Percentiles rank a stretch among this genome's conserved stretches.
phyloP scores from a whole-genome alignment of 441 rosid species.

The Gossypium davidsonii region DNA sequence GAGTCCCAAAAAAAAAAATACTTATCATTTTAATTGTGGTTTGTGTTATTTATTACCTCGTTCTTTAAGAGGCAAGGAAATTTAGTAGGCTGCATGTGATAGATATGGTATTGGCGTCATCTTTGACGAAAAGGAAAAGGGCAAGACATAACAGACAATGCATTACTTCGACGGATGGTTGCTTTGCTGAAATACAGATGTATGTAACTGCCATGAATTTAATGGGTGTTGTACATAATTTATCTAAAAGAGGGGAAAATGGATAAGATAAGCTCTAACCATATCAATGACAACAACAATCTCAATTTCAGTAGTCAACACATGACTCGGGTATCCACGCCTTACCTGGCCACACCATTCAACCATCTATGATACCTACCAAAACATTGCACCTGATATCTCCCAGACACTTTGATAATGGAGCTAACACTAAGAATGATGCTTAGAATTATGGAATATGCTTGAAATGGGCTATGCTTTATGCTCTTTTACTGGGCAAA shows the following conservation, averaged over 20 bases:
- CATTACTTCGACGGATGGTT: background rate
- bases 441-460: background rate
- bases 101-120: background rate
- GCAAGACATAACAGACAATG: too few relatives aligned
- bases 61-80: background rate
- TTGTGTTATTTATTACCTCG: background rate
- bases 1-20: background rate
- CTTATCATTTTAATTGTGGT: background rate
- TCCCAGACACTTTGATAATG: background rate
- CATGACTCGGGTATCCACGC: too few relatives aligned
- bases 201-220: slow-evolving; percentile 4
- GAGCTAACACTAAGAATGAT: background rate
- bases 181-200: background rate
- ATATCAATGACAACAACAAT: background rate
- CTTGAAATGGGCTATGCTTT: slow-evolving; percentile 12
- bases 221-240: background rate
- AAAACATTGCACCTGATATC: background rate
- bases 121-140: background rate
- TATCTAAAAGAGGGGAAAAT: background rate
- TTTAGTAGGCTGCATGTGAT: background rate
- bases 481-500: slow-evolving; percentile 28
- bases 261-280: too few relatives aligned
- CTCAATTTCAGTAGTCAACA: background rate
- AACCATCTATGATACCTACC: too few relatives aligned
- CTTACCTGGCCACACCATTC: too few relatives aligned